Conservation (phyloP, 768 basidiomycete genomes). For the Megacollybia marginata region DNA sequence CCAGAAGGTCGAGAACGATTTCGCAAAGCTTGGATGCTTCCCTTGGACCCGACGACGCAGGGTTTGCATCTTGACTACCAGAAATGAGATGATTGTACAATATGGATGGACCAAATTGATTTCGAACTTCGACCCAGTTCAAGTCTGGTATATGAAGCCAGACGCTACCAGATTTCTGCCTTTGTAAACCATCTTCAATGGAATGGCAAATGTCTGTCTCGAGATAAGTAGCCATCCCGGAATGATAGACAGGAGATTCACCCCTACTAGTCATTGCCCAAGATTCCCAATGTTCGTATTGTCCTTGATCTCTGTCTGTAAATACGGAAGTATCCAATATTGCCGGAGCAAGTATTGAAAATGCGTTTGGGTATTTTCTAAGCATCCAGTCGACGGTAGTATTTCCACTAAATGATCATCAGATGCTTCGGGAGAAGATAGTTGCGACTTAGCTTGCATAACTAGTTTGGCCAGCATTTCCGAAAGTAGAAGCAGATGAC, state of each 20-base stretch:
- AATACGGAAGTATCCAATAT: conserved; percentile 7
- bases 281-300: conserved; percentile 2
- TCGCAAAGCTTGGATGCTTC: neutral
- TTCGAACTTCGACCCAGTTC: conserved; percentile 10
- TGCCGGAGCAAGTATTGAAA: conserved; percentile 12
- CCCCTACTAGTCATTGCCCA: neutral
- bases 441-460: conserved; percentile 11
- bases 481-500: conserved; percentile 14
- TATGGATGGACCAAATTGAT: neutral
- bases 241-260: neutral
- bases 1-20: conserved; percentile 12
- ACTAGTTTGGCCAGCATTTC: conserved; percentile 17
- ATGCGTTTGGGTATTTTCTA: conserved; percentile 8
- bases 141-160: conserved; percentile 18
- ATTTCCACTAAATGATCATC: conserved; percentile 8
- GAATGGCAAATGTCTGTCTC: too few relatives aligned
- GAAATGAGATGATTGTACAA: conserved; percentile 13
- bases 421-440: too few relatives aligned
- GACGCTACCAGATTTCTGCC: conserved; percentile 1
- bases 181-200: too few relatives aligned
- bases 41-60: neutral
- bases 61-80: neutral
- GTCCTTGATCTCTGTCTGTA: too few relatives aligned
- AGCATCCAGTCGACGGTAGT: conserved; percentile 11
- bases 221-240: too few relatives aligned